A percentile compares a stretch with the other conserved stretches of the same genome.
These are phyloP conservation scores for Ogataea kodamae DNA, from an alignment of 805 yeast genomes.

Conservation along the genomic window DNA sequence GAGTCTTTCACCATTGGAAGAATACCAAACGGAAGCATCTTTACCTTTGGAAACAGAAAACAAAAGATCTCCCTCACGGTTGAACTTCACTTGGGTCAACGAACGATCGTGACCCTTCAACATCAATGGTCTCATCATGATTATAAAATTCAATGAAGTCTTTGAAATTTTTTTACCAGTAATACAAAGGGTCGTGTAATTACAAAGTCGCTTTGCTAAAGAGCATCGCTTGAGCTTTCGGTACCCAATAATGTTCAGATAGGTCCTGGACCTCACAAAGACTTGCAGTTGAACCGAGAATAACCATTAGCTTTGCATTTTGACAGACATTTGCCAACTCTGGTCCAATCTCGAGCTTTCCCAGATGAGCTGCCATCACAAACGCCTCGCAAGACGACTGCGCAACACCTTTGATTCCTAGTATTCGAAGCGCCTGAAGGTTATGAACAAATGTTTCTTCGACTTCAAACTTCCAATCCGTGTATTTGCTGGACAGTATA, in stretches of 20 bases:
- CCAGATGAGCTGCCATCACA: too few relatives aligned
- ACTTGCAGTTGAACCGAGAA: too few relatives aligned
- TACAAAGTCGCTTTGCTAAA: not conserved
- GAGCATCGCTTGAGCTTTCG: conserved; percentile 1
- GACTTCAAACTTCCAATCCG: too few relatives aligned
- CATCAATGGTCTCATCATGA: conserved; percentile 61
- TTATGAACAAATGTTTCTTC: too few relatives aligned
- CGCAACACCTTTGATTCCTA: too few relatives aligned
- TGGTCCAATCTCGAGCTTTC: too few relatives aligned
- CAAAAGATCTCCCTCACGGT: conserved; percentile 90
- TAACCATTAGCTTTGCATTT: too few relatives aligned
- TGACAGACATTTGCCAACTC: too few relatives aligned
- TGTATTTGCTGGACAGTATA: conserved; percentile 1
- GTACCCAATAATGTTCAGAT: not conserved
- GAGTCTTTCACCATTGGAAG: conserved; percentile 92
- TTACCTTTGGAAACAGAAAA: conserved; percentile 91
- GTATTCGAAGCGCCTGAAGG: too few relatives aligned
- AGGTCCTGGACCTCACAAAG: conserved; percentile 2
- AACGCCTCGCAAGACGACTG: too few relatives aligned
- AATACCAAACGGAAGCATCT: conserved; percentile 87
- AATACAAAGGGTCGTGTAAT: conserved; percentile 7
- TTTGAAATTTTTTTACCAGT: conserved; percentile 10
- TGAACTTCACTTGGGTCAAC: conserved; percentile 91
- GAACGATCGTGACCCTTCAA: conserved; percentile 97
- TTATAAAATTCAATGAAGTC: conserved; percentile 9